A percentile compares a stretch with the other conserved stretches of the same genome.
Conservation (phyloP, 73 alveolate genomes). For the Vitrella brassicaformis region DNA sequence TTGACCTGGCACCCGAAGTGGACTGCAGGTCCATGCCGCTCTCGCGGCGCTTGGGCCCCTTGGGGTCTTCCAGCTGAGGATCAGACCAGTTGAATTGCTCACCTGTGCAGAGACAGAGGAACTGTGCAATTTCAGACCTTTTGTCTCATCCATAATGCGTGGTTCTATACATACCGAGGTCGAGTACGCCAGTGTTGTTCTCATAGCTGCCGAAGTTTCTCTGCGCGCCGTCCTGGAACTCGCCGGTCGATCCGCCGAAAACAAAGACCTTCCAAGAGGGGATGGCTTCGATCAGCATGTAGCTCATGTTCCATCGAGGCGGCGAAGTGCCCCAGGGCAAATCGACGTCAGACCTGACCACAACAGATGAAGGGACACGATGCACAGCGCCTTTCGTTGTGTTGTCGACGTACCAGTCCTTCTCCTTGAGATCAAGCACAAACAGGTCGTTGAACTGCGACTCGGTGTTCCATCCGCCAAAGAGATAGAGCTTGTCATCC, state of each 20-base stretch:
- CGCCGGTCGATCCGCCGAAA: slow-evolving; percentile 86
- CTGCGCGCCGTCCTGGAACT: slow-evolving; percentile 78
- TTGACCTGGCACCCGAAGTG: no score
- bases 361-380: not conserved
- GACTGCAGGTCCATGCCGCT: no score
- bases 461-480: slow-evolving; percentile 92
- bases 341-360: slow-evolving; percentile 11
- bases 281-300: slow-evolving; percentile 54
- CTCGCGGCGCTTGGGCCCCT: no score
- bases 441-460: slow-evolving; percentile 69
- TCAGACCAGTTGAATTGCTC: no score
- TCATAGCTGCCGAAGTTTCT: slow-evolving; percentile 48
- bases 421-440: slow-evolving; percentile 62
- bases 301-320: slow-evolving; percentile 36
- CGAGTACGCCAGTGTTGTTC: slow-evolving; percentile 44
- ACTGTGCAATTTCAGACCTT: no score
- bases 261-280: slow-evolving; percentile 91
- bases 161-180: no score
- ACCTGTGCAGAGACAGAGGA: no score
- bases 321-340: slow-evolving; percentile 6
- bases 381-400: no score
- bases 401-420: no score
- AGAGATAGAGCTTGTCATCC: slow-evolving; percentile 65
- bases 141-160: no score
- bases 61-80: no score